Percentiles rank a stretch among this genome's conserved stretches.
Conservation (phyloP, 352 stramenopile genomes). For the Plasmopara halstedii region DNA sequence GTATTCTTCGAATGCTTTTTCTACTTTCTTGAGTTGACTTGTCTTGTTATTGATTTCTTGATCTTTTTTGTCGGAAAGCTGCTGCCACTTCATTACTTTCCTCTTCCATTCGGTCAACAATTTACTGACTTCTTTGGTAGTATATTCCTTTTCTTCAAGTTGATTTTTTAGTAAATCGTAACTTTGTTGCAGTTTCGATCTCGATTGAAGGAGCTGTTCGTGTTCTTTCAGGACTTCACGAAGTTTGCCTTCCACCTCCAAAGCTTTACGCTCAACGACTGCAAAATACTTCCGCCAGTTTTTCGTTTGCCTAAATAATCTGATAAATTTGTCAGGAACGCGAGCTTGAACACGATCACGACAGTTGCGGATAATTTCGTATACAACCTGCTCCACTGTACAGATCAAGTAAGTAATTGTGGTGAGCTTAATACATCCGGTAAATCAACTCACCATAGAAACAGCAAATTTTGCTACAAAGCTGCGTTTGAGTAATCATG, state of each 20-base stretch:
- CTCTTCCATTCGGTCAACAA: constrained; percentile 42
- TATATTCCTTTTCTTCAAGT: constrained; percentile 16
- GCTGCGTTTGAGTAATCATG: constrained; percentile 17
- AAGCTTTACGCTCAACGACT: constrained; percentile 37
- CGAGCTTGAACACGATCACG: constrained; percentile 39
- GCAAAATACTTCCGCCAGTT: constrained; percentile 70
- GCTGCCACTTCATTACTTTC: constrained; percentile 48
- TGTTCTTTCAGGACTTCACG: constrained; percentile 22
- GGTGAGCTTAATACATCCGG: not conserved
- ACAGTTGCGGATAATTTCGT: constrained; percentile 51
- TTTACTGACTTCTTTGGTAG: constrained; percentile 26
- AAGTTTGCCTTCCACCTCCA: constrained; percentile 28
- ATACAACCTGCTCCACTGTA: constrained; percentile 55
- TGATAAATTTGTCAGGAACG: constrained; percentile 38
- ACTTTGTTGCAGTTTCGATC: constrained; percentile 10
- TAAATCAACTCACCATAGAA: constrained; percentile 30
- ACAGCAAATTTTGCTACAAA: constrained; percentile 32
- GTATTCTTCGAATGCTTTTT: constrained; percentile 23
- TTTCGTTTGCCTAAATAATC: constrained; percentile 68
- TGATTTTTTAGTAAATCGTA: constrained; percentile 17
- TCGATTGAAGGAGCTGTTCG: constrained; percentile 26
- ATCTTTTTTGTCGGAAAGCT: constrained; percentile 37
- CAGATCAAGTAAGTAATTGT: not conserved
- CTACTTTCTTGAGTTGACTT: constrained; percentile 19
- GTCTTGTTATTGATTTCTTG: constrained; percentile 20